Conservation (phyloP, 192 early-diverging fungal species). For the Coemansia sp. region DNA sequence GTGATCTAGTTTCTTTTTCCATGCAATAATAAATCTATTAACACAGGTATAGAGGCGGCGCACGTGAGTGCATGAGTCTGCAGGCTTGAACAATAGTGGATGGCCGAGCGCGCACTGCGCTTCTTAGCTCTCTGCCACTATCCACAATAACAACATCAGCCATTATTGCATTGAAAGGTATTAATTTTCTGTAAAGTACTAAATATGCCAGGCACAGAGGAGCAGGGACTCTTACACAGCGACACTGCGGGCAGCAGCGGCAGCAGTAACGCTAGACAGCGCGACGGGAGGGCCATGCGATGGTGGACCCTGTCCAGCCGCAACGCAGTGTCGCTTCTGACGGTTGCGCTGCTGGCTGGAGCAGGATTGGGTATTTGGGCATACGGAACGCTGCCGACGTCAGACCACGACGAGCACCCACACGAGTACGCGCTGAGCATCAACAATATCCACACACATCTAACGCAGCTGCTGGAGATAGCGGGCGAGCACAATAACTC, state of each 20-base stretch:
- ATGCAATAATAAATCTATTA: too few species aligned
- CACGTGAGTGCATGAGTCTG: background rate
- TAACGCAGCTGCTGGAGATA: slow-evolving; percentile 34
- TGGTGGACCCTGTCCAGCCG: slow-evolving; percentile 36
- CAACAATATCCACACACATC: slow-evolving; percentile 28
- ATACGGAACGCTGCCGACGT: slow-evolving; percentile 49
- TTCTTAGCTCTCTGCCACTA: background rate
- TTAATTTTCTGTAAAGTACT: background rate
- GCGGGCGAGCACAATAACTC: slow-evolving; percentile 43
- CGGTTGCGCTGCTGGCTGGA: slow-evolving; percentile 33
- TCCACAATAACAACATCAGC: too few species aligned
- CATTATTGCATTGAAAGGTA: background rate
- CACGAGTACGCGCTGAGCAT: slow-evolving; percentile 49
- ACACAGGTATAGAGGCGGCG: background rate
- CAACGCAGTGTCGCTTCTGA: slow-evolving; percentile 27
- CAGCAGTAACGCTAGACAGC: background rate
- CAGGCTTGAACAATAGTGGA: background rate
- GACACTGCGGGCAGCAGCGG: background rate
- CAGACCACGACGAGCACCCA: slow-evolving; percentile 40
- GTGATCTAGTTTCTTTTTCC: too few species aligned
- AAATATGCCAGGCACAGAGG: background rate
- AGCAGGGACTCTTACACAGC: background rate
- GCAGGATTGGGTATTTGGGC: slow-evolving; percentile 44
- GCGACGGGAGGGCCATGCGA: slow-evolving; percentile 4
- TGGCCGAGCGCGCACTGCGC: background rate